Evolutionary conservation across 2,329 filamentous ascomycete genomes (phyloP).

Genomic region (Zalaria sp.): DNA sequence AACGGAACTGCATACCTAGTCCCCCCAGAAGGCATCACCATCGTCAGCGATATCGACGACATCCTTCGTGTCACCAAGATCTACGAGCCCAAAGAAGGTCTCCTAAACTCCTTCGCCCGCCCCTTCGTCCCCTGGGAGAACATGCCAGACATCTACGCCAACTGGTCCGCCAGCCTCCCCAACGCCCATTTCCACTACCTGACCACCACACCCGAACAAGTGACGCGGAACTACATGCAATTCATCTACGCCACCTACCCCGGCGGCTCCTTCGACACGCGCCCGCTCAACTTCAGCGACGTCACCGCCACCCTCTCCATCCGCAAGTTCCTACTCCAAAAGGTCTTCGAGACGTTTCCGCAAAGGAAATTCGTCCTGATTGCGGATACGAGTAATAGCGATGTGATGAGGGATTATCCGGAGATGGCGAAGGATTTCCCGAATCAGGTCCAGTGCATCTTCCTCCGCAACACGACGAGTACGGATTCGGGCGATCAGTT

Average conservation of each 20-base stretch:
- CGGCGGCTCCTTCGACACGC: constrained; percentile 61
- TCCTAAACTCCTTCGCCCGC: constrained; percentile 63
- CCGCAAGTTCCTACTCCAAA: constrained; percentile 54
- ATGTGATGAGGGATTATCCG: constrained; percentile 23
- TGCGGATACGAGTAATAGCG: constrained; percentile 62
- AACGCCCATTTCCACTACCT: constrained; percentile 70
- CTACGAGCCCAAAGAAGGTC: constrained; percentile 58
- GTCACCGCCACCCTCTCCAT: constrained; percentile 57
- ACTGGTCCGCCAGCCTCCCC: constrained; percentile 53
- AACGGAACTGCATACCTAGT: constrained; percentile 69
- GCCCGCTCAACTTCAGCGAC: constrained; percentile 69
- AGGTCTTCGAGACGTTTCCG: constrained; percentile 63
- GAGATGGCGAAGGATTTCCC: constrained; percentile 52
- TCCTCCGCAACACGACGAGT: constrained; percentile 58
- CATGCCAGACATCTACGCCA: constrained; percentile 66
- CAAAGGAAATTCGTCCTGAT: constrained; percentile 61
- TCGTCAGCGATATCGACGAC: constrained; percentile 68
- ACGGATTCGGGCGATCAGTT: constrained; percentile 55
- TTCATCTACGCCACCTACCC: constrained; percentile 69
- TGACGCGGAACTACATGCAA: constrained; percentile 65
- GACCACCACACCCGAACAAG: constrained; percentile 67
- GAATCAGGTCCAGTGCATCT: constrained; percentile 61
- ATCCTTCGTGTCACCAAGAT: constrained; percentile 72
- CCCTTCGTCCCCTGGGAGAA: constrained; percentile 61
- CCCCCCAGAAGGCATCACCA: constrained; percentile 52